phyloP scores from a whole-genome alignment of 495 filamentous ascomycete species.

The Baudoinia panamericana region DNA sequence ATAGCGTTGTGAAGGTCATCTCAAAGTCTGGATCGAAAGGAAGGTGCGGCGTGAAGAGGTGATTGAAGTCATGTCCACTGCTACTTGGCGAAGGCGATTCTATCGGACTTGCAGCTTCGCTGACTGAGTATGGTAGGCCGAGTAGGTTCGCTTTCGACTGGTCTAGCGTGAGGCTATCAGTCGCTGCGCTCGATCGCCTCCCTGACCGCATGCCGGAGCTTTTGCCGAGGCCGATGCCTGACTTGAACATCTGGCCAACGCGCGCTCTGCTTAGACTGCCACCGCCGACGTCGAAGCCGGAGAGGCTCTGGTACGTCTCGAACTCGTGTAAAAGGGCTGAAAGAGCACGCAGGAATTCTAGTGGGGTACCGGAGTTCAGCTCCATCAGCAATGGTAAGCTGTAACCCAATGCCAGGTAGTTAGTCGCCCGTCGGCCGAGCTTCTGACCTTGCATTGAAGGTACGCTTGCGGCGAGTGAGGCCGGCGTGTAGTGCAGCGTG shows the following conservation, averaged over 20 bases:
- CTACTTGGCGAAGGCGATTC: slow-evolving; percentile 9
- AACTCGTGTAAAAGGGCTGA: slow-evolving; percentile 83
- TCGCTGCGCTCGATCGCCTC: slow-evolving; percentile 58
- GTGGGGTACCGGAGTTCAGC: slow-evolving; percentile 57
- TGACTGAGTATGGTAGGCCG: slow-evolving; percentile 23
- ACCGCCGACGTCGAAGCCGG: slow-evolving; percentile 52
- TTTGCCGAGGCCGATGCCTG: slow-evolving; percentile 45
- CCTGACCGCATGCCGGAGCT: slow-evolving; percentile 41
- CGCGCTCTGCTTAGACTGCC: slow-evolving; percentile 63
- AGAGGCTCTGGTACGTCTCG: slow-evolving; percentile 72
- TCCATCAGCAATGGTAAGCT: slow-evolving; percentile 83
- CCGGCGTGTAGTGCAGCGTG: slow-evolving; percentile 76
- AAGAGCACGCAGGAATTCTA: slow-evolving; percentile 77
- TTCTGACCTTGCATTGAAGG: slow-evolving; percentile 75
- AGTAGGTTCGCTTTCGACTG: slow-evolving; percentile 28
- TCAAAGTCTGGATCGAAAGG: slow-evolving; percentile 97
- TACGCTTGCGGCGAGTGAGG: slow-evolving; percentile 57
- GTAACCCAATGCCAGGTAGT: slow-evolving; percentile 83
- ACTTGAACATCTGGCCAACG: slow-evolving; percentile 81
- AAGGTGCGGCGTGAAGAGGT: slow-evolving; percentile 78
- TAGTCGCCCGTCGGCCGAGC: slow-evolving; percentile 73
- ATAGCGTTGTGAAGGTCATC: slow-evolving; percentile 92
- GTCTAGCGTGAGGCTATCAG: slow-evolving; percentile 40
- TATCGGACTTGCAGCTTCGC: slow-evolving; percentile 7
- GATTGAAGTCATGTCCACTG: slow-evolving; percentile 42